Base-by-base conservation (phyloP, 331 rosid species). In the Saraca asoca region DNA sequence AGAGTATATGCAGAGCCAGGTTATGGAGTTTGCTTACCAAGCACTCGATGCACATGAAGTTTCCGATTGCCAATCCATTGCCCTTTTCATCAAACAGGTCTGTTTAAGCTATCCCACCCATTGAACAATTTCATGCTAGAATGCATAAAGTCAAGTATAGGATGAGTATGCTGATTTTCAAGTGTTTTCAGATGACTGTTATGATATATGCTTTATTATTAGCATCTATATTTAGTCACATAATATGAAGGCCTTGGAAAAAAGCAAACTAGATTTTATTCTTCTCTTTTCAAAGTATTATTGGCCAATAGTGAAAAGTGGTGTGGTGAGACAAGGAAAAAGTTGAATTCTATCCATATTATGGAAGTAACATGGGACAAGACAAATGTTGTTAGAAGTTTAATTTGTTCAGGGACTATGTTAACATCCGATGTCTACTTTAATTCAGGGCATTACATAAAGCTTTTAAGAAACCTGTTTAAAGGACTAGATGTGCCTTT, bases 71-170 rank as follows among this genome's bases (percentile, higher is more conserved):
- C 88, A 79, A 54, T 81, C 81, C 73, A 73, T 90, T 69, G 86
- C 87, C 62, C 66, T 69, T 78, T 83, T 66, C 67, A 85, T 85
- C 85, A 85, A 85, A 75, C 90, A 87, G 90, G 85, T 83, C 42
- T 57, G 50, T 57, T 74, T 54, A 5, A 57, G 49, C n/a, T 48
- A 60, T 45, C 38, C 44, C 58, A 45, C 35, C 52, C 19, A 63
- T 55, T 62, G 42, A 44, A 62, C 61, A 16, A 7, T 64, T 51
- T 12, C 41, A 7, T 8, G 19, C 15, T 38, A 37, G 20, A 2
- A 17, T 35, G 9, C 56, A 34, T 53, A 24, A 4, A 31, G 15
- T 20, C n/a, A 31, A 33, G 24, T 67, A 37, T 20, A 62, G 59
- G 19, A 33, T 51, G 57, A 67, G 42, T 67, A 66, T 24, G 48